A percentile compares a stretch with the other conserved stretches of the same genome.
Evolutionary conservation across 1,284 basidiomycete genomes (phyloP).

Genomic region (Coniophora puteana): DNA sequence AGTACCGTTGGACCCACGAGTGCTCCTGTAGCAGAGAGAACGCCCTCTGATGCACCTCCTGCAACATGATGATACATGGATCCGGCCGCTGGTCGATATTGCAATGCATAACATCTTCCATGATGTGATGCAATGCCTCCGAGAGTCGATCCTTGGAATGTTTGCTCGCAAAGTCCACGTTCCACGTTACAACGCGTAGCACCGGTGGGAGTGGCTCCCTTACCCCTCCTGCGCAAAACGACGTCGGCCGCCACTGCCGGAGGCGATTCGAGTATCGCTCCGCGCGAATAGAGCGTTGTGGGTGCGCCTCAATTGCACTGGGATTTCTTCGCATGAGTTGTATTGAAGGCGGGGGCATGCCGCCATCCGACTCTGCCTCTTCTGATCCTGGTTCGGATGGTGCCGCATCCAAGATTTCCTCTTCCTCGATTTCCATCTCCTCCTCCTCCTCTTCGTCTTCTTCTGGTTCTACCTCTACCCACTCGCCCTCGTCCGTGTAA

Average conservation of each 20-base stretch:
- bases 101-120: conserved; percentile 43
- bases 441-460: no score
- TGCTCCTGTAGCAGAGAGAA: conserved; percentile 46
- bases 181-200: conserved; percentile 62
- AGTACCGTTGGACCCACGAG: conserved; percentile 58
- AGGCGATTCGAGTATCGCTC: conserved; percentile 30
- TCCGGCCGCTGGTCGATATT: conserved; percentile 37
- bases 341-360: no score
- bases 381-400: no score
- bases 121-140: conserved; percentile 50
- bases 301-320: not conserved
- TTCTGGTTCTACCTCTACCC: no score
- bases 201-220: conserved; percentile 34
- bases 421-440: no score
- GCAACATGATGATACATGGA: conserved; percentile 60
- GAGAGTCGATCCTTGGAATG: conserved; percentile 39
- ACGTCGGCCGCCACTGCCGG: conserved; percentile 28
- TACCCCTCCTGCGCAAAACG: conserved; percentile 27
- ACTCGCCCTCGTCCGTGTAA: no score
- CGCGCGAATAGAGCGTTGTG: conserved; percentile 24
- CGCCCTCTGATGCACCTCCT: conserved; percentile 51
- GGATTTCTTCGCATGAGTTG: not conserved
- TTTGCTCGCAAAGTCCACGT: conserved; percentile 47
- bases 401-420: no score
- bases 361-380: no score